Conservation (phyloP, 140 eudicot species). For the Erigeron philadelphicus region DNA sequence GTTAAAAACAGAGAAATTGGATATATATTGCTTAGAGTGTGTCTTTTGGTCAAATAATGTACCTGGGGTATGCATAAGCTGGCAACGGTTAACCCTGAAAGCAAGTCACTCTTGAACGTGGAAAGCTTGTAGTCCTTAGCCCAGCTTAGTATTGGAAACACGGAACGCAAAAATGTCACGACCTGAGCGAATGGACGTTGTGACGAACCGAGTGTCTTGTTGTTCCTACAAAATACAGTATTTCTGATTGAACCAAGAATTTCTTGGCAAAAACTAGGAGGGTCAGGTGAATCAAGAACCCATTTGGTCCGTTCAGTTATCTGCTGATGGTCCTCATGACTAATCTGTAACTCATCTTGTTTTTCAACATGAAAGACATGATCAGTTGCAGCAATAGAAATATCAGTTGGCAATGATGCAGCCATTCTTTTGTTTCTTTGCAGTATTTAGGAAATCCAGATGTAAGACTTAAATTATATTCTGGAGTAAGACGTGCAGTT, state of each 20-base stretch:
- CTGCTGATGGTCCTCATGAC: constrained; percentile 35
- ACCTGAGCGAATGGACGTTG: constrained; percentile 29
- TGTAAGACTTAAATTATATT: constrained; percentile 26
- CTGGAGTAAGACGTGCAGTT: constrained; percentile 21
- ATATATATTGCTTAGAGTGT: background rate
- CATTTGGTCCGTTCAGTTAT: constrained; percentile 48
- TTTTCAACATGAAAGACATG: constrained; percentile 35
- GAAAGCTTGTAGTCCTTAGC: constrained; percentile 41
- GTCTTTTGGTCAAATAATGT: constrained; percentile 10
- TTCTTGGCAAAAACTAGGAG: constrained; percentile 45
- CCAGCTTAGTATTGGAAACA: constrained; percentile 58
- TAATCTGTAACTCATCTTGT: constrained; percentile 30
- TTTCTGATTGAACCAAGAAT: constrained; percentile 25
- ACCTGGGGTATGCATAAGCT: constrained; percentile 84
- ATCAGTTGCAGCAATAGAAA: constrained; percentile 22
- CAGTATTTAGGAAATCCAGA: constrained; percentile 43
- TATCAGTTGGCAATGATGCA: constrained; percentile 22
- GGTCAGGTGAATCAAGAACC: constrained; percentile 59
- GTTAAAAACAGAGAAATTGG: background rate
- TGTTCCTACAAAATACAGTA: constrained; percentile 17
- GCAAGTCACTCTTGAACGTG: constrained; percentile 53
- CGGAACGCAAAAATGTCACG: constrained; percentile 31
- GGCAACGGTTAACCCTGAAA: constrained; percentile 74
- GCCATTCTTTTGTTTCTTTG: constrained; percentile 42
- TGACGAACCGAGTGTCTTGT: constrained; percentile 27